phyloP scores from a whole-genome alignment of 768 basidiomycete genomes.

The Podaxis rugospora region DNA sequence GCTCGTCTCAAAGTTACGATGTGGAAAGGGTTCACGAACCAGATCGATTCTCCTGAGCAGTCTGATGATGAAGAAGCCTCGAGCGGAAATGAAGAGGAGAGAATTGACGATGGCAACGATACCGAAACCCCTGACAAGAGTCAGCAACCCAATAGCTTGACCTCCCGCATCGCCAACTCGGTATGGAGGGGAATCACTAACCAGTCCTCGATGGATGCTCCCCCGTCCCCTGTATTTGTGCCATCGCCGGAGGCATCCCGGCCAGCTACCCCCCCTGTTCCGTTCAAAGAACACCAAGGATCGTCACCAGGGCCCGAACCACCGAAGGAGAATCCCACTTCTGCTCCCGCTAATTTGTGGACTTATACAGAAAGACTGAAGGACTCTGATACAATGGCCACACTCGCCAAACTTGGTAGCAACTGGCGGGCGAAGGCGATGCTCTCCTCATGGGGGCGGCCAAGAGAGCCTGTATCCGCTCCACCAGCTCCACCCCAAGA shows the following conservation, averaged over 20 bases:
- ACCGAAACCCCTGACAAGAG: slow-evolving; percentile 33
- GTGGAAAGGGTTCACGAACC: slow-evolving; percentile 67
- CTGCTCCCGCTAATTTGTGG: slow-evolving; percentile 45
- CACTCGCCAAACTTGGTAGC: slow-evolving; percentile 67
- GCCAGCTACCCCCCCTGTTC: neutral
- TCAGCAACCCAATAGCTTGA: slow-evolving; percentile 10
- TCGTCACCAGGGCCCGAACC: slow-evolving; percentile 27
- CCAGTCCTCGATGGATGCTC: slow-evolving; percentile 66
- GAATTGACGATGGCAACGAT: slow-evolving; percentile 37
- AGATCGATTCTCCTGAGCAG: slow-evolving; percentile 31
- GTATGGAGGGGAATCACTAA: slow-evolving; percentile 79
- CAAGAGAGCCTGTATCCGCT: slow-evolving; percentile 2
- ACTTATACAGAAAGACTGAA: slow-evolving; percentile 69
- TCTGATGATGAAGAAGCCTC: slow-evolving; percentile 29
- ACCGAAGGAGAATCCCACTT: slow-evolving; percentile 15
- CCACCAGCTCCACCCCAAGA: neutral
- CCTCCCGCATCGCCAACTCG: slow-evolving; percentile 37
- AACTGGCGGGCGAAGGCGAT: slow-evolving; percentile 71
- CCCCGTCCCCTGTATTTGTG: slow-evolving; percentile 26
- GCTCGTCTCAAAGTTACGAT: slow-evolving; percentile 52
- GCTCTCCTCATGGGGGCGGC: slow-evolving; percentile 35
- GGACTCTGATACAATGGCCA: slow-evolving; percentile 68
- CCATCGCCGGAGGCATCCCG: slow-evolving; percentile 1
- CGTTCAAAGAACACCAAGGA: neutral
- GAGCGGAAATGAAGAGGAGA: slow-evolving; percentile 29